phyloP scores from a whole-genome alignment of 2,329 filamentous ascomycete genomes.

The Pseudogymnoascus verrucosus region DNA sequence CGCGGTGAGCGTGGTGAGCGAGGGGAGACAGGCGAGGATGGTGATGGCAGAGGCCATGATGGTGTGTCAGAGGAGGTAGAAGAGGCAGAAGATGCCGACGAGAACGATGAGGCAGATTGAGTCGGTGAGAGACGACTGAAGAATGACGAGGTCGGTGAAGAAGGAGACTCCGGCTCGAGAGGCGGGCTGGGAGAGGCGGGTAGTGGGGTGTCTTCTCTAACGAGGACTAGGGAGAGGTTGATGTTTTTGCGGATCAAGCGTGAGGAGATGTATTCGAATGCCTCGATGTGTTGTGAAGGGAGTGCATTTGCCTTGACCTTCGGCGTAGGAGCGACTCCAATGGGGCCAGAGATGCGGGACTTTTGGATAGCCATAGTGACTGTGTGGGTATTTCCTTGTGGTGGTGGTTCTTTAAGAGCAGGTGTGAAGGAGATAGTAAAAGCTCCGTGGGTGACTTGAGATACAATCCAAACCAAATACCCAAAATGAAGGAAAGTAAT shows the following conservation, averaged over 20 bases:
- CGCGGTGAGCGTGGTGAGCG: not conserved
- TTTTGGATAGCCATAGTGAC: conserved; percentile 32
- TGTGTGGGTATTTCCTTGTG: not conserved
- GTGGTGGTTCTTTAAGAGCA: not conserved
- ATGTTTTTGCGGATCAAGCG: conserved; percentile 47
- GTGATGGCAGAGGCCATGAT: not conserved
- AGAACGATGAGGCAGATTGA: not conserved
- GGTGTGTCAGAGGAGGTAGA: not conserved
- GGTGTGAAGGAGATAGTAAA: not conserved
- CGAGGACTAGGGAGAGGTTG: conserved; percentile 50
- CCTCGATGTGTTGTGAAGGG: conserved; percentile 45
- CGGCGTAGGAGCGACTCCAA: conserved; percentile 51
- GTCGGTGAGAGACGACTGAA: not conserved
- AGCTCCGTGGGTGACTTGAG: not conserved
- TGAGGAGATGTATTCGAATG: conserved; percentile 51
- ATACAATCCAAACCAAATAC: conserved; percentile 1
- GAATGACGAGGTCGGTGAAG: not conserved
- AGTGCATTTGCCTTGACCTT: conserved; percentile 50
- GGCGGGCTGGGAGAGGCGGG: conserved; percentile 27
- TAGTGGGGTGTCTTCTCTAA: conserved; percentile 48
- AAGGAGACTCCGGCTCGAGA: not conserved
- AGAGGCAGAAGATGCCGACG: not conserved
- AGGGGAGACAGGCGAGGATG: not conserved
- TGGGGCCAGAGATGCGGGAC: conserved; percentile 51
- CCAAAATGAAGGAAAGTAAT: conserved; percentile 5